A percentile compares a stretch with the other conserved stretches of the same genome.
Evolutionary conservation across 257 asterid genomes (phyloP).

Genomic region (Primulina huaijiensis): DNA sequence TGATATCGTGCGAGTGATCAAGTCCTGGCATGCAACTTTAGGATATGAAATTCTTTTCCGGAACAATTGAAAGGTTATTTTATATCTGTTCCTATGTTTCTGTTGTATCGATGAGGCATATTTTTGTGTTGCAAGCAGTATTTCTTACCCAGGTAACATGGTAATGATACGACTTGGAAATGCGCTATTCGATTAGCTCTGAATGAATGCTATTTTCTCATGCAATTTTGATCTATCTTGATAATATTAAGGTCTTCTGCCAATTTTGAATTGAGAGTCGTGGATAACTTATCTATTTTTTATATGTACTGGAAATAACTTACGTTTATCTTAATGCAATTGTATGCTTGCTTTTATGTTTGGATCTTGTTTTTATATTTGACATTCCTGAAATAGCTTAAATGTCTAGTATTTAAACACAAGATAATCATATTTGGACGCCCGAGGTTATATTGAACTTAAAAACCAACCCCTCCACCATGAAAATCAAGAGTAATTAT

Average conservation of each 20-base stretch:
- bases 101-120: background rate
- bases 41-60: background rate
- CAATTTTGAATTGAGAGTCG: background rate
- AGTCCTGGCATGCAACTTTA: background rate
- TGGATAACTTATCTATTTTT: background rate
- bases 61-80: background rate
- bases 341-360: background rate
- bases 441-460: background rate
- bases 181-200: background rate
- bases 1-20: background rate
- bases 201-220: background rate
- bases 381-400: background rate
- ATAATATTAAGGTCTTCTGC: background rate
- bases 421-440: background rate
- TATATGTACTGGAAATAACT: background rate
- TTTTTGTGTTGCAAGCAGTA: background rate
- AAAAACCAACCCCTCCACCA: background rate
- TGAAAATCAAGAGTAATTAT: background rate
- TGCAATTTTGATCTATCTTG: background rate
- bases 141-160: background rate
- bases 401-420: background rate
- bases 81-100: background rate
- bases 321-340: background rate
- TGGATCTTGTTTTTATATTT: background rate
- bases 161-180: background rate